Evolutionary conservation across 768 basidiomycete species (phyloP).

Genomic region (Tulasnella sp.): DNA sequence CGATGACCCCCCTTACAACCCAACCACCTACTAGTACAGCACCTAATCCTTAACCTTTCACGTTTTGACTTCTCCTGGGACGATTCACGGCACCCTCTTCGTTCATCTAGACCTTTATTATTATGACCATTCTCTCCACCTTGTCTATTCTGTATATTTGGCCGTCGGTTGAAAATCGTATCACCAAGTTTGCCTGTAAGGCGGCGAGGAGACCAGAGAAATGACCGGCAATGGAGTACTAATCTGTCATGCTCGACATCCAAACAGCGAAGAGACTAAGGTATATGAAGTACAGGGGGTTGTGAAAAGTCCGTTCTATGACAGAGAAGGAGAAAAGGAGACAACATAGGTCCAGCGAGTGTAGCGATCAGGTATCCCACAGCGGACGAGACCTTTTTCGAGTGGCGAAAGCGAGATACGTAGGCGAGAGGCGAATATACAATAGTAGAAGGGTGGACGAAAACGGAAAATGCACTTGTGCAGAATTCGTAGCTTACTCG

Average conservation of each 20-base stretch:
- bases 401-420: background rate
- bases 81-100: background rate
- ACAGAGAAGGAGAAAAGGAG: background rate
- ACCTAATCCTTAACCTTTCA: background rate
- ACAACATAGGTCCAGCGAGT: background rate
- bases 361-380: background rate
- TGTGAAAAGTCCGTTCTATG: background rate
- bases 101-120: background rate
- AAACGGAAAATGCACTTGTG: too few species aligned
- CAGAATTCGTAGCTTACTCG: constrained; percentile 38
- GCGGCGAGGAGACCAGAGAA: background rate
- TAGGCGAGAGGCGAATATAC: background rate
- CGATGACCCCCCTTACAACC: background rate
- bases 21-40: background rate
- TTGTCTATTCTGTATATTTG: background rate
- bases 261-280: background rate
- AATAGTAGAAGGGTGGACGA: background rate
- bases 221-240: background rate
- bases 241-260: background rate
- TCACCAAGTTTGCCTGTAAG: background rate
- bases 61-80: background rate
- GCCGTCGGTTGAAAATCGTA: background rate
- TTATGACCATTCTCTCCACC: background rate
- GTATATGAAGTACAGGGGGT: background rate
- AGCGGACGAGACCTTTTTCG: background rate